Evolutionary conservation across 2,329 filamentous ascomycete genomes (phyloP), one percentile per base, ranked within the genome.

Genomic region (Monosporascus sp.): DNA sequence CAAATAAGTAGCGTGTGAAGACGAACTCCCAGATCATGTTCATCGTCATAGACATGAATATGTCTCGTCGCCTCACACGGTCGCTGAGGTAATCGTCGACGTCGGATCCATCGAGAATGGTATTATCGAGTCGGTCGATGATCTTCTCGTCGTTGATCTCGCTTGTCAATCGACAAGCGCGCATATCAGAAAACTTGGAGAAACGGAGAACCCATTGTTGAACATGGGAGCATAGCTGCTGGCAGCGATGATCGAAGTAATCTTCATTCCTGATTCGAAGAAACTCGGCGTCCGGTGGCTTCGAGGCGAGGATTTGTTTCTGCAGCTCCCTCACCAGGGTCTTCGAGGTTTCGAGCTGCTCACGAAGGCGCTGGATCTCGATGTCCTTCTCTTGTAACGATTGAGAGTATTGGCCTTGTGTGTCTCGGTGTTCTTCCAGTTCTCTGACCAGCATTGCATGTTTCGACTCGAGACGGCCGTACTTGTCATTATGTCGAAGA

Each of bases 11-110:
- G 59, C 94, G 86, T 8, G 93, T 97, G 69, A 99, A 99, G 68
- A 99, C 87, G 67, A 95, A 97, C 72, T 99, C 94, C 92, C 92
- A 99, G 50, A 99, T 86, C 91, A 99, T 97, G 57, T 89, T 94
- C 92, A 97, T 97, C 52, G 93, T 90, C 71, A 99, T 91, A 38
- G 91, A 94, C 90, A 97, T 97, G 79, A 99, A 97, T 54, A 97
- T 86, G 69, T 97, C 93, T 55, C 93, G 86, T 56, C 94, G 87
- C 65, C 83, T 86, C 51, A 97, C 88, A 39, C 95, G 89, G 69
- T 99, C 93, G 60, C 82, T 82, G 48, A 99, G 85, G 66, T 96
- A 94, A 54, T 79, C 77, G 71, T 97, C 91, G 58, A 96, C 91
- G 67, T 97, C 92, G 46, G 90, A 90, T 57, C 93, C 94, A 72